Evolutionary conservation across 768 basidiomycete genomes (phyloP), one percentile per base, ranked within the genome.

Genomic region (Amanita thiersii): DNA sequence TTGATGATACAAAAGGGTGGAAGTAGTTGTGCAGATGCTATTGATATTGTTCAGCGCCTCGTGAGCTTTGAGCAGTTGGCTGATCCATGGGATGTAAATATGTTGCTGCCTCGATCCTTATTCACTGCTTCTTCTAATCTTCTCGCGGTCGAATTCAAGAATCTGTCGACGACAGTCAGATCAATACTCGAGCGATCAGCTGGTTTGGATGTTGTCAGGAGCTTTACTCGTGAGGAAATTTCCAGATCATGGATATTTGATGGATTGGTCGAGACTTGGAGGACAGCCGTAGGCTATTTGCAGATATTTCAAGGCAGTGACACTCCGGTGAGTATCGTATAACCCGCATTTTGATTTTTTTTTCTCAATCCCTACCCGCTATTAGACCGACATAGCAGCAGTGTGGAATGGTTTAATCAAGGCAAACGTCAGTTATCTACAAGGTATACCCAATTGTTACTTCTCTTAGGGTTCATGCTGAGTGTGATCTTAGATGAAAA

Each of bases 361-460:
- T 39, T 17, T 26, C 34, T 30, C 5, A 4, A 10, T 19, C 14
- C 44, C 1, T 30, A 29, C 44, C 17, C 36, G 28, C 4, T 42
- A 54, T 14, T 38, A 77, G 71, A 47, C 51, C 1, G 73, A 77
- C 45, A 58, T 81, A 3, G 51, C 72, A 5, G 63, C 62, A 10
- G 65, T 77, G 5, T 86, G 82, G 83, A 60, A 68, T 26, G 70
- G 72, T 30, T 54, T 86, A 23, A 48, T 84, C 28, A 66, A 63
- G 38, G 66, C 71, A 2, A 72, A 73, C 23, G 65, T 76, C 11
- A 52, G 63, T 0, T 52, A 58, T 37, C 56, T 75, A 4, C 60
- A 74, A 61, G 68, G 79, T 77, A 26, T 12, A 60, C 53, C 6
- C 25, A 20, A 10, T 17, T 45, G 23, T 12, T 34, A 19, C 23